Base-by-base conservation (phyloP, 106 monocot species). In the Hemerocallis citrina region DNA sequence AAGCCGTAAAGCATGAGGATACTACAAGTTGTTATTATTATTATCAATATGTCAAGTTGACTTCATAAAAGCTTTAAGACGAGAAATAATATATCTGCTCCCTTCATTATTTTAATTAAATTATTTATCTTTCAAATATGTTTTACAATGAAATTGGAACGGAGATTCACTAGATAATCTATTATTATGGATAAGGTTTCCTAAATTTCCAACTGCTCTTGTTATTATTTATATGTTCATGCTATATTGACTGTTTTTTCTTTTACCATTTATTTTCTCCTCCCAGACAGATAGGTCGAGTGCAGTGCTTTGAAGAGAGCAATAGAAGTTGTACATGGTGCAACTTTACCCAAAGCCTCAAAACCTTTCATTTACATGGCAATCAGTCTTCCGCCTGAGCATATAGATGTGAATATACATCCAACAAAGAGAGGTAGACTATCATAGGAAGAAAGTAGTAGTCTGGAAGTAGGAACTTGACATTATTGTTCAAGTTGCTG, bases 341-440 rank as follows among this genome's bases (percentile, higher is more conserved):
- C 96, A 73, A 92, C 77, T 57, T 64, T 98, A 22, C 92, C 98
- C 20, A 88, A 98, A 70, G 96, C 96, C 79, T 84, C 98, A 37
- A 98, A 92, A 62, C 98, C 98, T 58, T 98, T 98, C 76, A 82
- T 98, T 66, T 98, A 88, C 55, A 88, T 98, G 92, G 84, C 88
- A 35, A 88, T 98, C 46, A 54, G 64, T 27, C 82, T 98, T 36
- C 98, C 98, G 55, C 59, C 82, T 28, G 98, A 98, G 61, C 98
- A 98, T 85, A 82, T 98, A 35, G 98, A 98, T 85, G 82, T 92
- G 24, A 92, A 98, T 62, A 88, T 98, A 62, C 98, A 98, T 75
- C 96, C 92, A 52, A 98, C 96, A 41, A 98, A 98, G 65, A 88
- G 68, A 74, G 96, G 15, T 44, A 51, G 6, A 6, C 6, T 54